Base-by-base conservation (phyloP, 768 basidiomycete species). In the Termitomyces sp. region DNA sequence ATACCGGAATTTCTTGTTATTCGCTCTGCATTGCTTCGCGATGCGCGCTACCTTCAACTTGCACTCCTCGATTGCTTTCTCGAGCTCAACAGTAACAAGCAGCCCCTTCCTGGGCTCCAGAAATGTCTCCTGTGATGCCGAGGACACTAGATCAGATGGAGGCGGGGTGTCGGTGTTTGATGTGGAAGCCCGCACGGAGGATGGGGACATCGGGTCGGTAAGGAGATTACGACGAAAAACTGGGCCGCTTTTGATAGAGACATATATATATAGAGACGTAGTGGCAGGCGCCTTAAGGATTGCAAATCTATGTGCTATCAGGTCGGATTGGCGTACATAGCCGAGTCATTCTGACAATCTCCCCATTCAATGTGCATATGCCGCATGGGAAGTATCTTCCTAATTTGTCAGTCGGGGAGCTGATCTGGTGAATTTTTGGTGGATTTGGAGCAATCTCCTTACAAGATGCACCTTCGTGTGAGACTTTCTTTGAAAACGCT, bases 1-100 rank as follows among this genome's bases (percentile, higher is more conserved):
- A 15, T 55, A 81, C 81, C 81, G 69, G 66, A 81, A 81, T 60
- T 78, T 76, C 37, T 75, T 67, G 53, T 83, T 83, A 57, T 71
- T 71, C 17, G 68, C 66, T 44, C 74, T 66, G 60, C 81, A 82
- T 35, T 78, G 73, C 50, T 63, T 70, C n/a, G 75, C 71, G 43
- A 83, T 81, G 11, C 70, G 67, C 19, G 67, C 68, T 1, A 82
- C 81, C 45, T 73, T 78, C 11, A 62, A 64, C 57, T 73, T 74
- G 60, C 81, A 82, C 31, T 77, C 71, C 12, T 72, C 70, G 23
- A 79, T 71, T 8, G 79, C 81, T 51, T 76, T 78, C 43, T 81
- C 74, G 1, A 82, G 68, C 57, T 81, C 79, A 4, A 68, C 72
- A 1, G 77, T 79, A 0, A 83, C 78, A 1, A 79, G 71, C 14